Conservation (phyloP, 1,139 yeast genomes). For the Scheffersomyces lignicola region DNA sequence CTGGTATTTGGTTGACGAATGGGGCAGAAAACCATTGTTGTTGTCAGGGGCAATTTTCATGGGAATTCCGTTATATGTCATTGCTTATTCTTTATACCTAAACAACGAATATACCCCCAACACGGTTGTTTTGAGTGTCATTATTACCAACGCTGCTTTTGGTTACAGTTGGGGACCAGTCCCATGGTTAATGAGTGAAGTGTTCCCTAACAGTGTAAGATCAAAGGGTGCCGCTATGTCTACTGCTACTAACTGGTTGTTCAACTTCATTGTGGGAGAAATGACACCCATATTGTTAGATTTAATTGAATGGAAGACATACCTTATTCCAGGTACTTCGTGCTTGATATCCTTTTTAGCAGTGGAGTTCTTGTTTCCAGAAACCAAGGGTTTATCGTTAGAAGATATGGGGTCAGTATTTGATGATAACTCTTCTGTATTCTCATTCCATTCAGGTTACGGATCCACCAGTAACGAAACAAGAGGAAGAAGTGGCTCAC, state of each 20-base stretch:
- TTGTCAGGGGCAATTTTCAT: slow-evolving; percentile 76
- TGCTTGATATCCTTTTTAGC: slow-evolving; percentile 69
- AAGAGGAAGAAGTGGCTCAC: slow-evolving; percentile 21
- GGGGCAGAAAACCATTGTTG: slow-evolving; percentile 88
- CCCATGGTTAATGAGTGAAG: slow-evolving; percentile 93
- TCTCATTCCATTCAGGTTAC: slow-evolving; percentile 43
- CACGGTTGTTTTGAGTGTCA: slow-evolving; percentile 72
- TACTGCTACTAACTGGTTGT: slow-evolving; percentile 94
- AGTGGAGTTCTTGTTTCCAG: slow-evolving; percentile 51
- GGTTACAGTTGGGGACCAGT: slow-evolving; percentile 94
- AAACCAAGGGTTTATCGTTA: slow-evolving; percentile 53
- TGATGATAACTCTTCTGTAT: slow-evolving; percentile 45
- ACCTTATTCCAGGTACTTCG: slow-evolving; percentile 76
- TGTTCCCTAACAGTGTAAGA: slow-evolving; percentile 82
- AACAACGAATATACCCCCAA: slow-evolving; percentile 64
- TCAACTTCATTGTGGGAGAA: slow-evolving; percentile 89
- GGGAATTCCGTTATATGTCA: slow-evolving; percentile 67
- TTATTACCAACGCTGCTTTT: slow-evolving; percentile 79
- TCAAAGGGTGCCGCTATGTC: slow-evolving; percentile 91
- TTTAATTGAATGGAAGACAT: slow-evolving; percentile 73
- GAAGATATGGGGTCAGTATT: slow-evolving; percentile 58
- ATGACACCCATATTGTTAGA: slow-evolving; percentile 86
- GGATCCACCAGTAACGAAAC: slow-evolving; percentile 20
- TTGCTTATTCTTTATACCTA: slow-evolving; percentile 65
- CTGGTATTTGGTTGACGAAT: slow-evolving; percentile 83